These are phyloP conservation scores for Orbilia javanica DNA, from an alignment of 2,329 filamentous ascomycete species.

Conservation along the genomic window DNA sequence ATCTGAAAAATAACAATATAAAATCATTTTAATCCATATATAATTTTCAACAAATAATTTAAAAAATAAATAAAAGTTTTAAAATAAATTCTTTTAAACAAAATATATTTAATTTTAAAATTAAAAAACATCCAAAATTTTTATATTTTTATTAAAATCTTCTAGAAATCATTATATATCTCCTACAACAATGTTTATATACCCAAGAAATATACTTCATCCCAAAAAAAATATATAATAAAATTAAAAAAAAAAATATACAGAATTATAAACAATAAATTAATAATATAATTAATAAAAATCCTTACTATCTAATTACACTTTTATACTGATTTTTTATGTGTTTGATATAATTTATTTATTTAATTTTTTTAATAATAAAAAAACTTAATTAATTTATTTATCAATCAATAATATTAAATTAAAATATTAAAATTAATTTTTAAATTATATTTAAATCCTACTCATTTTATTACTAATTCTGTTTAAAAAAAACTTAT, in stretches of 20 bases:
- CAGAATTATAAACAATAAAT: not conserved
- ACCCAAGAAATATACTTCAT: not conserved
- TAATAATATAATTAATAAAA: not conserved
- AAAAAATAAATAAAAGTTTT: constrained; percentile 13
- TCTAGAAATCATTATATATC: not conserved
- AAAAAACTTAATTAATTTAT: not conserved
- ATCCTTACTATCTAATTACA: not conserved
- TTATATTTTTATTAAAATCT: not conserved
- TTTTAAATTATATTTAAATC: not conserved
- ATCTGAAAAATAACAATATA: constrained; percentile 12
- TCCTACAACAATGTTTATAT: not conserved
- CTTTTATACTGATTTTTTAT: not conserved
- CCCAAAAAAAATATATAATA: not conserved
- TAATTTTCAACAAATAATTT: constrained; percentile 9
- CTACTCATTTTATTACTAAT: not conserved
- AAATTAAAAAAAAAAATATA: not conserved
- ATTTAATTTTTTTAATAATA: not conserved
- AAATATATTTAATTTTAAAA: not conserved
- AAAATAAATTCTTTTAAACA: not conserved
- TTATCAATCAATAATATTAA: not conserved
- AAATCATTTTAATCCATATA: constrained; percentile 30
- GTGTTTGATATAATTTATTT: not conserved
- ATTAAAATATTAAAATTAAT: not conserved
- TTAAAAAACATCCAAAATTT: not conserved
- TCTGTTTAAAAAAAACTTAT: not conserved